phyloP scores from a whole-genome alignment of 257 asterid species.

The Agastache rugosa region DNA sequence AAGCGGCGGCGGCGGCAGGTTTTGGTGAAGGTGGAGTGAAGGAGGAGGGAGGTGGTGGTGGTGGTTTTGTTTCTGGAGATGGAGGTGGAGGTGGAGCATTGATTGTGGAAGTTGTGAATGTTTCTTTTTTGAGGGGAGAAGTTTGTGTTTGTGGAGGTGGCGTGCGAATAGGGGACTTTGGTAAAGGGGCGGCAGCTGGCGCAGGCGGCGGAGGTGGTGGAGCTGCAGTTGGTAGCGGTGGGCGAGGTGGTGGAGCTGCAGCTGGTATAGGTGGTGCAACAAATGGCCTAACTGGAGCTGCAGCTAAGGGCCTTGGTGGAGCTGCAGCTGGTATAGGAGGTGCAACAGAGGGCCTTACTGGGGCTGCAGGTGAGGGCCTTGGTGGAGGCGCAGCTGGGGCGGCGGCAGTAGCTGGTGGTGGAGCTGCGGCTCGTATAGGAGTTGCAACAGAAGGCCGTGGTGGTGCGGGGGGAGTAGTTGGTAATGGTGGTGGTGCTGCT shows the following conservation, averaged over 20 bases:
- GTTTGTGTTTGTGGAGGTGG: neutral
- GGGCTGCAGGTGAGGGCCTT: neutral
- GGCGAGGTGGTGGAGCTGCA: conserved; percentile 17
- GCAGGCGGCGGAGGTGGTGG: neutral
- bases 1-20: conserved; percentile 19
- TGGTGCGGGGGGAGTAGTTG: neutral
- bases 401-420: neutral
- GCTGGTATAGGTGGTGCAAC: neutral
- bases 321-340: neutral
- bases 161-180: conserved; percentile 1
- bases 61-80: conserved; percentile 26
- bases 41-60: conserved; percentile 35
- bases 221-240: neutral
- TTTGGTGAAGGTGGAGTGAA: conserved; percentile 35
- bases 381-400: neutral
- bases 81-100: neutral
- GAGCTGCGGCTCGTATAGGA: neutral
- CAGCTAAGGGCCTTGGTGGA: neutral
- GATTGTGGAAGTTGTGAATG: neutral
- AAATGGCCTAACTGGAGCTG: neutral
- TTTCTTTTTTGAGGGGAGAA: conserved; percentile 21
- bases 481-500: neutral
- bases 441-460: neutral
- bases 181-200: neutral
- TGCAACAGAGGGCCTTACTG: neutral